Conservation (phyloP, 352 stramenopile genomes). For the Phytophthora syringae region DNA sequence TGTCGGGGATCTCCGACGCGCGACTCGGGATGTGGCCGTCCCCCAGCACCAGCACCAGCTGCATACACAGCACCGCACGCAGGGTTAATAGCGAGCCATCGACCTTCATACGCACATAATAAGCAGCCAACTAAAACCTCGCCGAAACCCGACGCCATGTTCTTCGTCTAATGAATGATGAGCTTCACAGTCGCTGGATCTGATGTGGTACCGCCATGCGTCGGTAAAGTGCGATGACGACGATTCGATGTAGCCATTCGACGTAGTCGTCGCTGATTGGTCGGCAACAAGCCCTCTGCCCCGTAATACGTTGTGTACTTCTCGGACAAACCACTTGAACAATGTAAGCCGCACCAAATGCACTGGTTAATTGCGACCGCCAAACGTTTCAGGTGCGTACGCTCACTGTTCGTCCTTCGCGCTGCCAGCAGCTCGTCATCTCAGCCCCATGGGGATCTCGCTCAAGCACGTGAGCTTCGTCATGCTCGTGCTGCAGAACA, state of each 20-base stretch:
- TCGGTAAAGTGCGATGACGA: conserved; percentile 19
- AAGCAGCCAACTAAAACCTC: conserved; percentile 41
- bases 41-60: conserved; percentile 97
- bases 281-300: not conserved
- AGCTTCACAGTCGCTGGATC: conserved; percentile 23
- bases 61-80: conserved; percentile 18
- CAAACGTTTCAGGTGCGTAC: not conserved
- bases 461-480: conserved; percentile 86
- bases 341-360: not conserved
- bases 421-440: not conserved
- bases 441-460: conserved; percentile 44
- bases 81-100: not conserved
- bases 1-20: conserved; percentile 94
- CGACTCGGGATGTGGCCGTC: conserved; percentile 97
- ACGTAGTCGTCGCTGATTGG: conserved; percentile 28
- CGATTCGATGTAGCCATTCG: not conserved
- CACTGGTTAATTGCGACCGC: conserved; percentile 2
- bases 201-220: not conserved
- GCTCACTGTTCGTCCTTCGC: conserved; percentile 22
- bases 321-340: not conserved
- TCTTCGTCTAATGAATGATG: not conserved
- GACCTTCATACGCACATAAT: conserved; percentile 1
- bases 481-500: conserved; percentile 90
- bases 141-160: conserved; percentile 71
- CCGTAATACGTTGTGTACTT: not conserved